Conservation (phyloP, 192 early-diverging fungal species). For the Coemansia sp. region DNA sequence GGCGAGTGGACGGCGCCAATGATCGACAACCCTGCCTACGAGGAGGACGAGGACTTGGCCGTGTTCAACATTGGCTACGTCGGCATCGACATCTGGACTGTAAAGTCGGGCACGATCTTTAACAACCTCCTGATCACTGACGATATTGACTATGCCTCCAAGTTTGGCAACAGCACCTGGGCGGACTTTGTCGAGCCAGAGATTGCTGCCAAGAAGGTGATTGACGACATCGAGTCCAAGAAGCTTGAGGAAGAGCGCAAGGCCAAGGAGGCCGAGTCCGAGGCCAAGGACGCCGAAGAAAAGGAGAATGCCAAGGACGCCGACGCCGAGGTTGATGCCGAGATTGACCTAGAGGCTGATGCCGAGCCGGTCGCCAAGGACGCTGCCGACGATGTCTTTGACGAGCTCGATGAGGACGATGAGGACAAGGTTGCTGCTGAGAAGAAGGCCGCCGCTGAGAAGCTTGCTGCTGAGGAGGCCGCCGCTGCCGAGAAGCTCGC, state of each 20-base stretch:
- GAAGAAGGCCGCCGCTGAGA: slow-evolving; percentile 12
- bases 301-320: slow-evolving; percentile 13
- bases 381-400: slow-evolving; percentile 6
- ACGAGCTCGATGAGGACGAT: slow-evolving; percentile 12
- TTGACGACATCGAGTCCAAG: slow-evolving; percentile 53
- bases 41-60: slow-evolving; percentile 79
- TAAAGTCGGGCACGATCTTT: slow-evolving; percentile 88
- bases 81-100: slow-evolving; percentile 96
- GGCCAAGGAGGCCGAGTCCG: slow-evolving; percentile 28
- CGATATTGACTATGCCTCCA: slow-evolving; percentile 71
- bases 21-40: slow-evolving; percentile 92
- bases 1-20: slow-evolving; percentile 85
- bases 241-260: slow-evolving; percentile 51
- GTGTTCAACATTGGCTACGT: slow-evolving; percentile 83
- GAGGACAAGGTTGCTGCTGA: slow-evolving; percentile 15
- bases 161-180: slow-evolving; percentile 71
- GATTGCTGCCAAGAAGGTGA: slow-evolving; percentile 62
- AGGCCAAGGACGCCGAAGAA: slow-evolving; percentile 20
- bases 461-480: slow-evolving; percentile 4
- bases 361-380: not conserved
- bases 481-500: slow-evolving; percentile 3
- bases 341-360: slow-evolving; percentile 8
- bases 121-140: slow-evolving; percentile 93
- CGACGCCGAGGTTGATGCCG: slow-evolving; percentile 12
- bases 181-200: slow-evolving; percentile 64